phyloP scores from a whole-genome alignment of 2,329 filamentous ascomycete species.

The Raffaelea arxii region DNA sequence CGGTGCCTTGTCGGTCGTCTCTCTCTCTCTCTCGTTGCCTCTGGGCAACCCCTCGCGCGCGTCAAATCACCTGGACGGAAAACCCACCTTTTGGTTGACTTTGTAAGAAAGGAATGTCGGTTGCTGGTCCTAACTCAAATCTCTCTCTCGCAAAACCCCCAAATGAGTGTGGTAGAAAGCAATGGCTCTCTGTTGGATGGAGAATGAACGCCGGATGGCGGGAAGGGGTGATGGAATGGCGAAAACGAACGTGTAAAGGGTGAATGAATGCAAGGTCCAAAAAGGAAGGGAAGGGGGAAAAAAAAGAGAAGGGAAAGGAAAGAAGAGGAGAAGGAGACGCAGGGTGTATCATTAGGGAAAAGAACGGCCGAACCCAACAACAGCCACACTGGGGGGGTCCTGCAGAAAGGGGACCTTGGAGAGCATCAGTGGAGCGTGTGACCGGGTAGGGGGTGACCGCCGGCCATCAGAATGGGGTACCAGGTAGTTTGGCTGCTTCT shows the following conservation, averaged over 20 bases:
- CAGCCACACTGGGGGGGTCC: not conserved
- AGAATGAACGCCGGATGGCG: conserved; percentile 16
- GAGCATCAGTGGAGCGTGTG: no score
- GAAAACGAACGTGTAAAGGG: conserved; percentile 12
- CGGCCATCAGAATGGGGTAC: no score
- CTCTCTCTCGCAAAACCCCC: conserved; percentile 16
- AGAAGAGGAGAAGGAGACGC: not conserved
- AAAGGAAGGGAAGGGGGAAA: conserved; percentile 13
- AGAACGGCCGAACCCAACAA: not conserved
- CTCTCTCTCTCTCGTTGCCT: not conserved
- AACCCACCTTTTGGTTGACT: conserved; percentile 2
- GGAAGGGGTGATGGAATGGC: no score
- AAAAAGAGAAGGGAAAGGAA: conserved; percentile 10
- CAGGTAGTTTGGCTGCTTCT: no score
- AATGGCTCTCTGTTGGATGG: conserved; percentile 42
- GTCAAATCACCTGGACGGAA: not conserved
- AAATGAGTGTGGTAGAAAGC: conserved; percentile 50
- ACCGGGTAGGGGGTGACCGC: no score
- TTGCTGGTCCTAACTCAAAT: not conserved
- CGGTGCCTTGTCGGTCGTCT: not conserved
- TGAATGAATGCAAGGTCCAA: not conserved
- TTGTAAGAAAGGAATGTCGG: not conserved
- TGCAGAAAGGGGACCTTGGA: no score
- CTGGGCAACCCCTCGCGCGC: no score
- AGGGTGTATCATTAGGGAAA: conserved; percentile 2